These are phyloP conservation scores for Aspergillus campestris DNA, from an alignment of 495 filamentous ascomycete genomes.

Conservation along the genomic window DNA sequence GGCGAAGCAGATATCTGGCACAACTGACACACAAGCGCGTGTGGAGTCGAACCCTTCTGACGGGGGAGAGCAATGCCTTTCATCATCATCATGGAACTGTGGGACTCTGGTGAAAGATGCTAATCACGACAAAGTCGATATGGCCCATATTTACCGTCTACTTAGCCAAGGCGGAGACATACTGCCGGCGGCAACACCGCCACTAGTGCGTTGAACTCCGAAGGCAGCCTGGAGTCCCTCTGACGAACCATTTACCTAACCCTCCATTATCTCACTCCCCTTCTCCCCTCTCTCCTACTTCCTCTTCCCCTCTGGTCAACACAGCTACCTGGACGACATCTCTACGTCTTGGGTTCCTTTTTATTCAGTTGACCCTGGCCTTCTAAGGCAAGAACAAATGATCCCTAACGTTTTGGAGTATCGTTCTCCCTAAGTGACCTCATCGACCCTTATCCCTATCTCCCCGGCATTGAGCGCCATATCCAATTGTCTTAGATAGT, in stretches of 20 bases:
- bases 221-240: too few relatives aligned
- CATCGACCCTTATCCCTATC: not conserved
- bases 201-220: too few relatives aligned
- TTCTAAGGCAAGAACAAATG: conserved; percentile 2
- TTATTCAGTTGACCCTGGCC: too few relatives aligned
- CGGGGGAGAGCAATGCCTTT: conserved; percentile 25
- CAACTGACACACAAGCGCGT: conserved; percentile 28
- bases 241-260: too few relatives aligned
- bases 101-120: not conserved
- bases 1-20: conserved; percentile 26
- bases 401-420: conserved; percentile 2
- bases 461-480: conserved; percentile 3
- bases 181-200: not conserved
- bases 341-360: too few relatives aligned
- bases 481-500: conserved; percentile 1
- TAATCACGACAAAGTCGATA: too few relatives aligned
- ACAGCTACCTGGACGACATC: too few relatives aligned
- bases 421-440: conserved; percentile 4
- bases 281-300: not conserved
- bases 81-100: conserved; percentile 15
- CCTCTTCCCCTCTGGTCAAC: too few relatives aligned
- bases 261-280: conserved; percentile 7
- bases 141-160: too few relatives aligned
- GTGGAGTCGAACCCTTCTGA: conserved; percentile 15
- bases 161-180: not conserved